A percentile compares a stretch with the other conserved stretches of the same genome.
Conservation (phyloP, 2,329 filamentous ascomycete genomes). For the Malbranchea cinnamomea region DNA sequence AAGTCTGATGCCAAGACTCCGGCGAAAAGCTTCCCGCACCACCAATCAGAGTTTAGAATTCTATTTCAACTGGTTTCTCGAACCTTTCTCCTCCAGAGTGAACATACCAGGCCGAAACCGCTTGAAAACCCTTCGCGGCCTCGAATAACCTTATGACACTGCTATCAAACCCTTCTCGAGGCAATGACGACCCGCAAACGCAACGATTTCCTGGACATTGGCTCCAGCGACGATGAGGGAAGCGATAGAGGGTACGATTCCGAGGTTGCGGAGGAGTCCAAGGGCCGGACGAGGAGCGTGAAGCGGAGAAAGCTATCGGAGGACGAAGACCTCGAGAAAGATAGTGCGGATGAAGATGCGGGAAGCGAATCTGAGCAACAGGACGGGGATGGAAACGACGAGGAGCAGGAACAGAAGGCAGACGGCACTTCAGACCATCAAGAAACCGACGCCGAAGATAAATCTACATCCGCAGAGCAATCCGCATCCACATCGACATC, state of each 20-base stretch:
- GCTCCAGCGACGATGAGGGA: constrained; percentile 23
- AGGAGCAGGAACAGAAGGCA: constrained; percentile 5
- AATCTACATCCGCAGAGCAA: constrained; percentile 8
- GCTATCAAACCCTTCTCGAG: not conserved
- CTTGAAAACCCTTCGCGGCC: not conserved
- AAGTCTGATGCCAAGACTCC: no score
- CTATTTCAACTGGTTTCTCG: no score
- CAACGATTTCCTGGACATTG: constrained; percentile 26
- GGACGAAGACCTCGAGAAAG: constrained; percentile 26
- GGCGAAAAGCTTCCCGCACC: no score
- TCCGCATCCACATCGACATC: constrained; percentile 8
- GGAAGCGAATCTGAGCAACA: constrained; percentile 9
- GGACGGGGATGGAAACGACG: constrained; percentile 5
- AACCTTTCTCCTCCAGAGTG: no score
- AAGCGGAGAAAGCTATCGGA: constrained; percentile 13
- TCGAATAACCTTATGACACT: not conserved
- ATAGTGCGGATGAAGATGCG: constrained; percentile 27
- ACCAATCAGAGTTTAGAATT: no score
- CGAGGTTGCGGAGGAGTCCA: constrained; percentile 27
- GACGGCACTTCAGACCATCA: constrained; percentile 7
- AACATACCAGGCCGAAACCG: no score
- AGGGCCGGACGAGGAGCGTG: constrained; percentile 21
- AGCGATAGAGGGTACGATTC: constrained; percentile 31
- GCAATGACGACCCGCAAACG: constrained; percentile 25
- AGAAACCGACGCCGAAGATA: constrained; percentile 11